phyloP scores from a whole-genome alignment of 192 early-diverging fungal species.

The Rhizoclosmatium sp. region DNA sequence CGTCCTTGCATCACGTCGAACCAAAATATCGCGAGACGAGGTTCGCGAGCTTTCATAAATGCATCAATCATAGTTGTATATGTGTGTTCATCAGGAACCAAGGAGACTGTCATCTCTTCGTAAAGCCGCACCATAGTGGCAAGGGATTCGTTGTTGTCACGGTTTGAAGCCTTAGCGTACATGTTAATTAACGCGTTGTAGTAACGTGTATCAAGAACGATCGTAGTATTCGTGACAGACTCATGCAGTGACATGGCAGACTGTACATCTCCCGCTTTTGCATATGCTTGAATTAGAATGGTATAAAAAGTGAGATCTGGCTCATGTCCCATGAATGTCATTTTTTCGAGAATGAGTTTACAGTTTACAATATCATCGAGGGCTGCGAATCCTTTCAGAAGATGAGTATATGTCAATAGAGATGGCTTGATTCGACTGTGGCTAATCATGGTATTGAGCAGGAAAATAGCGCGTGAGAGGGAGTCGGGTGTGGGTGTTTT shows the following conservation, averaged over 20 bases:
- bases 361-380: neutral
- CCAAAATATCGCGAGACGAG: conserved; percentile 19
- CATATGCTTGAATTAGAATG: conserved; percentile 16
- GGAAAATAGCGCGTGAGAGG: neutral
- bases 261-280: neutral
- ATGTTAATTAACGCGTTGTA: conserved; percentile 22
- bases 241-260: conserved; percentile 13
- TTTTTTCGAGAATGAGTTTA: neutral
- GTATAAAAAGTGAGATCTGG: conserved; percentile 24
- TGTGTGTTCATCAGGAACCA: conserved; percentile 30
- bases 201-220: conserved; percentile 11
- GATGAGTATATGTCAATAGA: conserved; percentile 13
- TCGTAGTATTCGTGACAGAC: neutral
- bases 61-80: conserved; percentile 35
- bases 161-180: neutral
- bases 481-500: neutral
- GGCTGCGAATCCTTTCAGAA: conserved; percentile 19
- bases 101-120: conserved; percentile 12
- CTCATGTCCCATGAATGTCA: conserved; percentile 2
- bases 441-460: conserved; percentile 15
- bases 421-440: conserved; percentile 7
- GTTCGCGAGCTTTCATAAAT: conserved; percentile 17
- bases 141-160: neutral
- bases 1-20: conserved; percentile 23
- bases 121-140: conserved; percentile 1